Evolutionary conservation across 106 monocot species (phyloP).

Genomic region (Cymbidium sinense): DNA sequence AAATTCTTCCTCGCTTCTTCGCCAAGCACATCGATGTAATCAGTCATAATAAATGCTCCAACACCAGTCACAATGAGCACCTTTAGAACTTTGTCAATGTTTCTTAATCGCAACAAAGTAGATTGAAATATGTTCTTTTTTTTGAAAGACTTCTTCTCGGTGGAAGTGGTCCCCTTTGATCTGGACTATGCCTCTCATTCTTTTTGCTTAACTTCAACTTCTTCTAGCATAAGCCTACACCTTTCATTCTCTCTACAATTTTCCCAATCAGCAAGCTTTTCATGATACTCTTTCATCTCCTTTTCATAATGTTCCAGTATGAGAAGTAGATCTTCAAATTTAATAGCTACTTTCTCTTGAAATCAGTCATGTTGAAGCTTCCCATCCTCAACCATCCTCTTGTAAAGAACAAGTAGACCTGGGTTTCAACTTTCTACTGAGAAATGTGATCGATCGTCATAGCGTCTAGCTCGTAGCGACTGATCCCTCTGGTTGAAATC

Average conservation of each 20-base stretch:
- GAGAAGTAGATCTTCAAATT: slow-evolving; percentile 61
- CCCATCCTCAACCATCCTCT: slow-evolving; percentile 70
- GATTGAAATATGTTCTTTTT: too few species aligned
- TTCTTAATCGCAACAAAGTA: too few species aligned
- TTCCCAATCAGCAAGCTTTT: slow-evolving; percentile 64
- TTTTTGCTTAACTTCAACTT: slow-evolving; percentile 64
- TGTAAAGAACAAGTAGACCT: slow-evolving; percentile 78
- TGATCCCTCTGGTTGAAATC: too few species aligned
- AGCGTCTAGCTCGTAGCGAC: too few species aligned
- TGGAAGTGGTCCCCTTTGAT: too few species aligned
- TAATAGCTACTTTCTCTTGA: slow-evolving; percentile 70
- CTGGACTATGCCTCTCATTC: too few species aligned
- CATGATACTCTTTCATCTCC: slow-evolving; percentile 94
- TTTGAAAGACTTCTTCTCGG: too few species aligned
- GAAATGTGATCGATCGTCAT: too few species aligned
- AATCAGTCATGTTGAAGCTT: slow-evolving; percentile 64
- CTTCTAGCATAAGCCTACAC: slow-evolving; percentile 58
- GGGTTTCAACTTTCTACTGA: too few species aligned
- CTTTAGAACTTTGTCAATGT: slow-evolving; percentile 62
- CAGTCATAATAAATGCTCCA: slow-evolving; percentile 56
- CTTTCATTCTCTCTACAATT: slow-evolving; percentile 54
- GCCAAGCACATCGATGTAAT: slow-evolving; percentile 29
- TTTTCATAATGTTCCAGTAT: slow-evolving; percentile 64
- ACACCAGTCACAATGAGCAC: slow-evolving; percentile 71
- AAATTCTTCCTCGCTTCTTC: slow-evolving; percentile 62